Evolutionary conservation across 2,329 filamentous ascomycete species (phyloP), one percentile per base, ranked within the genome.

Genomic region (Emmonsia crescens): DNA sequence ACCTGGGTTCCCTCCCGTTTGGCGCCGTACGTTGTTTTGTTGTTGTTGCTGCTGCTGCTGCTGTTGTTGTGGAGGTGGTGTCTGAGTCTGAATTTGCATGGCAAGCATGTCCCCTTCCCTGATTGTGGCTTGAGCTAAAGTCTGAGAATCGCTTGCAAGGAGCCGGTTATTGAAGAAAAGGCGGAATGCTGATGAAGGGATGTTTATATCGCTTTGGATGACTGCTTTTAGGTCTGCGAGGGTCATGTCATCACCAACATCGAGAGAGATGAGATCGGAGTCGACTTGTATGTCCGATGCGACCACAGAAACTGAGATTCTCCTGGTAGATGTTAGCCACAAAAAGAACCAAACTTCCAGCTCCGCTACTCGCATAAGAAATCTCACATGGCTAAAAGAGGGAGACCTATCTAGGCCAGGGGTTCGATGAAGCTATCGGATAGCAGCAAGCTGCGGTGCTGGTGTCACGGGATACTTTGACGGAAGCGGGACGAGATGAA

Each of bases 71-170:
- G 69, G 62, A 62, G 72, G 68, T 44, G 69, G 73, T 48, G 67
- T 65, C 38, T 70, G 71, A 36, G 71, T 63, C 61, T 67, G 69
- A 67, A 96, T 87, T 72, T 96, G 89, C 67, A 97, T 83, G 36
- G 89, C 91, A 66, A 99, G 79, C 89, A 99, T 92, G 71, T 96
- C 94, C 61, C 91, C 91, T 76, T 97, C 90, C 57, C 81, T 84
- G 68, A 99, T 88, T 49, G 88, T 83, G 38, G 92, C 83, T 69
- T 93, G 83, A 67, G 91, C 85, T 71, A 99, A 83, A 2, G 91
- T 96, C 74, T 91, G 88, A 62, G 82, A 76, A 69, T 92, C 87
- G 75, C 91, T 87, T 67, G 80, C 82, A 61, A 99, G 85, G 49
- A 92, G 83, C 66, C 85, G 84, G 66, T 93, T 94, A 74, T 96